phyloP scores from a whole-genome alignment of 139 green algal species.

The Chlamydomonas sphaeroides region DNA sequence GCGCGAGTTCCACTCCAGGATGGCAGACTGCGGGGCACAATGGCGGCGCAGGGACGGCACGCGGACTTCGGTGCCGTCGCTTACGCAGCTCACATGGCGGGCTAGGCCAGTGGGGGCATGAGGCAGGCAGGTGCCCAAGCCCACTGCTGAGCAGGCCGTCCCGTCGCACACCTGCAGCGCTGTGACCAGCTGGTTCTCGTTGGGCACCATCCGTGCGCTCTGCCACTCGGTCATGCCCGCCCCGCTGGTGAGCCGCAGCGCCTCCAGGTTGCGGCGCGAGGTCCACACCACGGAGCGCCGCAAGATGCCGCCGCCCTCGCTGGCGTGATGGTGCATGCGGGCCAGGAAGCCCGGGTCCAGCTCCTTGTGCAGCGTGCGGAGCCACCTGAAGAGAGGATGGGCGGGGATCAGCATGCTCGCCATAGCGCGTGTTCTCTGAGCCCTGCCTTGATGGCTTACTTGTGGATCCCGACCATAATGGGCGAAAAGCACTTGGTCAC shows the following conservation, averaged over 20 bases:
- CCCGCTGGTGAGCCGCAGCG: slow-evolving; percentile 22
- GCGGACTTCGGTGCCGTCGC: no score
- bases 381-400: neutral
- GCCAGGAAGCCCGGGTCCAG: slow-evolving; percentile 36
- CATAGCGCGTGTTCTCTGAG: no score
- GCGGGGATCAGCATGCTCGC: no score
- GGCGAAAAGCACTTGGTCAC: slow-evolving; percentile 29
- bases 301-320: slow-evolving; percentile 22
- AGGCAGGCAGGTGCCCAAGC: no score
- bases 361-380: slow-evolving; percentile 30
- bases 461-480: slow-evolving; percentile 30
- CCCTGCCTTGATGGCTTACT: neutral
- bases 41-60: no score
- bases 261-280: slow-evolving; percentile 38
- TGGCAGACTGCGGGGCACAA: neutral
- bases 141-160: no score
- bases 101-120: no score
- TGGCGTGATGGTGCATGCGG: slow-evolving; percentile 26
- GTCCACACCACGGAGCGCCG: slow-evolving; percentile 32
- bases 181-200: slow-evolving; percentile 27
- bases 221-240: slow-evolving; percentile 38
- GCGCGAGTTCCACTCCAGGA: slow-evolving; percentile 29
- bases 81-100: no score
- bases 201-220: slow-evolving; percentile 33
- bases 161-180: slow-evolving; percentile 25